These are phyloP conservation scores for Furcasterigmium sp. DNA, from an alignment of 2,329 filamentous ascomycete genomes.

Conservation along the genomic window DNA sequence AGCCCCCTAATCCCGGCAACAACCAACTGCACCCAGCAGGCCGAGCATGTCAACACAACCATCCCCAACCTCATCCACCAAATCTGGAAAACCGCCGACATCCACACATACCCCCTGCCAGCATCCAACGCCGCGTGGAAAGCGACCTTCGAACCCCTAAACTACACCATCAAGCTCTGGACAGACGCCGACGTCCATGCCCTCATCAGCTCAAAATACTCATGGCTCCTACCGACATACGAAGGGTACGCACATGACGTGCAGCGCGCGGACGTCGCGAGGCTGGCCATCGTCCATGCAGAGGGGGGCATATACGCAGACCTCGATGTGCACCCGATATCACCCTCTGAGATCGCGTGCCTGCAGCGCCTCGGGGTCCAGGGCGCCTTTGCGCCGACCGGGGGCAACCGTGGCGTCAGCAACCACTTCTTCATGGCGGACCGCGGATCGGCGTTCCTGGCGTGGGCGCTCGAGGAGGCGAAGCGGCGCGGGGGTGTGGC, in stretches of 20 bases:
- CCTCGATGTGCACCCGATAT: slow-evolving; percentile 15
- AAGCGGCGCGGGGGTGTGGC: slow-evolving; percentile 13
- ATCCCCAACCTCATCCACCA: slow-evolving; percentile 17
- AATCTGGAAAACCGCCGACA: slow-evolving; percentile 15
- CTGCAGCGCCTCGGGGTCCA: slow-evolving; percentile 10
- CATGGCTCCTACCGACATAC: slow-evolving; percentile 16
- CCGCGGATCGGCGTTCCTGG: slow-evolving; percentile 10
- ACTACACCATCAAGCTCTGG: slow-evolving; percentile 18
- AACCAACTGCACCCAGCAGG: too few relatives aligned
- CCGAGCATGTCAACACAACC: too few relatives aligned
- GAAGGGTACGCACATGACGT: slow-evolving; percentile 15
- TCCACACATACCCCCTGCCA: slow-evolving; percentile 11
- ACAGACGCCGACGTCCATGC: slow-evolving; percentile 14
- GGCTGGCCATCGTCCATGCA: slow-evolving; percentile 15
- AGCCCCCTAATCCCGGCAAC: too few relatives aligned
- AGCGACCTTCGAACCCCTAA: slow-evolving; percentile 6
- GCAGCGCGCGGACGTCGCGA: slow-evolving; percentile 16
- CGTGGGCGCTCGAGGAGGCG: slow-evolving; percentile 15
- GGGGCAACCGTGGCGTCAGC: slow-evolving; percentile 10
- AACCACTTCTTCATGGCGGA: slow-evolving; percentile 20
- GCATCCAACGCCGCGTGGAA: slow-evolving; percentile 12
- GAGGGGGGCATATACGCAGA: slow-evolving; percentile 18
- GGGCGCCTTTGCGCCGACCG: slow-evolving; percentile 13
- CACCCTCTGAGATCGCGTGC: slow-evolving; percentile 8
- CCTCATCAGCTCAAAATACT: slow-evolving; percentile 12